Evolutionary conservation across 768 basidiomycete genomes (phyloP), one percentile per base, ranked within the genome.

Genomic region (Astraeus odoratus): DNA sequence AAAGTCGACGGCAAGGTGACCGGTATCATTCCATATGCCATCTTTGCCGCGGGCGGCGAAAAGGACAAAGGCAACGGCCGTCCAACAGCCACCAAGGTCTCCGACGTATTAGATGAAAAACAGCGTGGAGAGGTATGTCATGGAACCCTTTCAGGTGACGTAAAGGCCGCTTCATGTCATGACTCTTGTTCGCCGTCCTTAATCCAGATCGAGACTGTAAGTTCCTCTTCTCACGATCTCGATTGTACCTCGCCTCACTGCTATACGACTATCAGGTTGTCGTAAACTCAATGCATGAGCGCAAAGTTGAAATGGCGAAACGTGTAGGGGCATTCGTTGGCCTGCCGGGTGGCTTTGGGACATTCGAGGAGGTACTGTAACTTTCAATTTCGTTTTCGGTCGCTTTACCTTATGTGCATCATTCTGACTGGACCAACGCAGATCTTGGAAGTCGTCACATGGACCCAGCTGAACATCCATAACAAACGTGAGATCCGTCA

Each of bases 341-440:
- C 9, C 69, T 99, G 16, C 94, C 95, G 1, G 95, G 95, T 16
- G 95, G 95, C 0, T 96, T 81, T 58, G 95, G 95, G 8, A 97
- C 94, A 0, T 89, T 91, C 51, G 96, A 99, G 66, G 95, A 97
- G 76, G 87, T 64, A 47, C 5, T 7, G 31, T n/a, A 15, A 26
- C 6, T 6, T 30, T 49, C 33, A 22, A 8, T 25, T 16, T 83
- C 24, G 48, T 61, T 44, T 18, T n/a, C 8, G 10, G n/a, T n/a
- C 3, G 20, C 12, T 16, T n/a, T n/a, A n/a, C n/a, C n/a, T n/a
- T n/a, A n/a, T n/a, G n/a, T n/a, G n/a, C n/a, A 7, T 43, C 46
- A 18, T 29, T 6, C 31, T 52, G 30, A 56, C 47, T 25, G 33
- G 3, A 35, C 37, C 24, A 38, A 30, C 10, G 23, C 9, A 90